These are phyloP conservation scores for Orbilia ellipsospora DNA, from an alignment of 2,329 filamentous ascomycete species.

Conservation along the genomic window DNA sequence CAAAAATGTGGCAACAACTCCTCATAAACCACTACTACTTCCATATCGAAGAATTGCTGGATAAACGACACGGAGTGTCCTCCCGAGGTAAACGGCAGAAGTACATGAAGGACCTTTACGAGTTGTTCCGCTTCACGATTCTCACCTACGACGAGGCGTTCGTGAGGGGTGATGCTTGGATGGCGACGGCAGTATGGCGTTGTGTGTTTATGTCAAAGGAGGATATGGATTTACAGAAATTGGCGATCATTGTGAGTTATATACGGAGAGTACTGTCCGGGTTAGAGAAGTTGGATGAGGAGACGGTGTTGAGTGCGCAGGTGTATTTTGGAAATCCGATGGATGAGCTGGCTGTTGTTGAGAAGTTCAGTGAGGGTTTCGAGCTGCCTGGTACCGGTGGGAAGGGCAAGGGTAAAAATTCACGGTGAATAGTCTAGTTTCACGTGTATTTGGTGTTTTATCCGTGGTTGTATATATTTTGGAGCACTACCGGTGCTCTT, in stretches of 20 bases:
- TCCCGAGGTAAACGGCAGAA: slow-evolving; percentile 68
- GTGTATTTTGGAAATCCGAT: slow-evolving; percentile 67
- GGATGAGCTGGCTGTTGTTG: slow-evolving; percentile 62
- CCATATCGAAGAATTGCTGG: slow-evolving; percentile 85
- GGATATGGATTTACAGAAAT: slow-evolving; percentile 71
- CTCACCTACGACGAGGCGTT: slow-evolving; percentile 87
- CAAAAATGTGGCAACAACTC: slow-evolving; percentile 77
- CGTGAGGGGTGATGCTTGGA: slow-evolving; percentile 78
- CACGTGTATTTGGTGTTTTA: not conserved
- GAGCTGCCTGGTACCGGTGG: slow-evolving; percentile 8
- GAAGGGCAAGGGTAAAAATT: slow-evolving; percentile 57
- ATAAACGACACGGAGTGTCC: slow-evolving; percentile 75
- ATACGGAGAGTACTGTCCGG: slow-evolving; percentile 70
- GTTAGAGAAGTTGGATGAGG: slow-evolving; percentile 68
- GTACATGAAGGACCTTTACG: slow-evolving; percentile 86
- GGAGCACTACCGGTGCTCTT: not conserved
- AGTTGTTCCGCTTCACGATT: slow-evolving; percentile 89
- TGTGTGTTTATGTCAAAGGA: slow-evolving; percentile 84
- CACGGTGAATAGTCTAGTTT: not conserved
- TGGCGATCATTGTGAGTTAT: slow-evolving; percentile 73
- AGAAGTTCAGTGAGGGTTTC: slow-evolving; percentile 63
- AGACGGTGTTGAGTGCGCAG: slow-evolving; percentile 65
- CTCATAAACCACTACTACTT: slow-evolving; percentile 96
- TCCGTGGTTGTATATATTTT: slow-evolving; percentile 40
- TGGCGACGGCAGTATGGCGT: slow-evolving; percentile 88